A percentile compares a stretch with the other conserved stretches of the same genome.
These are phyloP conservation scores for Juncus effusus DNA, from an alignment of 176 grass and related monocot species.

Conservation along the genomic window DNA sequence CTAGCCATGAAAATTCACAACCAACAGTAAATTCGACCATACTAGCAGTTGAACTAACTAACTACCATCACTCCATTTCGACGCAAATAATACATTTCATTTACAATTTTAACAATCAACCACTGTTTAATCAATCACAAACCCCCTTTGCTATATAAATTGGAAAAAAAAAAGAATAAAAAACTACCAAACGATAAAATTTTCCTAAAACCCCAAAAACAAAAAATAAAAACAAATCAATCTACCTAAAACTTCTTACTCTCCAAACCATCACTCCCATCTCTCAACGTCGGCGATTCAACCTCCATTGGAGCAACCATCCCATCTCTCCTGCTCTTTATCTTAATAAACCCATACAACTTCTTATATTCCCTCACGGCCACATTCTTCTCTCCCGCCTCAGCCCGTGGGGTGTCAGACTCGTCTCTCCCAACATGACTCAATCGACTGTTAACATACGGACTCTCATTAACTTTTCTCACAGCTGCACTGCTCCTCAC, in stretches of 20 bases:
- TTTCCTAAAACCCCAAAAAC: too few relatives aligned
- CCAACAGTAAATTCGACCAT: too few relatives aligned
- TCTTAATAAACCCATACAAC: constrained; percentile 21
- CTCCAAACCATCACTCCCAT: constrained; percentile 4
- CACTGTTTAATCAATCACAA: too few relatives aligned
- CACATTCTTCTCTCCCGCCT: constrained; percentile 4
- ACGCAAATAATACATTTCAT: too few relatives aligned
- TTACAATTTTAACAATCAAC: too few relatives aligned
- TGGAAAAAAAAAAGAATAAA: too few relatives aligned
- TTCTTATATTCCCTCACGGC: constrained; percentile 27
- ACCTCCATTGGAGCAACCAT: constrained; percentile 19
- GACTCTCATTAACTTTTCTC: constrained; percentile 17
- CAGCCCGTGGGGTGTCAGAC: not conserved
- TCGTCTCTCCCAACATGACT: constrained; percentile 13
- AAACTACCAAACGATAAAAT: too few relatives aligned
- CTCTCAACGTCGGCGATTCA: constrained; percentile 1
- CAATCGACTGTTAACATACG: constrained; percentile 1
- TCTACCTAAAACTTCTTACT: not conserved
- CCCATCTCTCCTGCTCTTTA: constrained; percentile 19
- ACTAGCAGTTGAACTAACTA: too few relatives aligned
- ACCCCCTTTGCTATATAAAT: too few relatives aligned
- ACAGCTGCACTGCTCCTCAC: not conserved
- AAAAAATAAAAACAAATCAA: too few relatives aligned
- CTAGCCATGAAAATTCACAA: too few relatives aligned
- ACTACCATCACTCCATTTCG: too few relatives aligned